Conservation (phyloP, 371 early-diverging fungal genomes). For the Rhizopus stolonifer region DNA sequence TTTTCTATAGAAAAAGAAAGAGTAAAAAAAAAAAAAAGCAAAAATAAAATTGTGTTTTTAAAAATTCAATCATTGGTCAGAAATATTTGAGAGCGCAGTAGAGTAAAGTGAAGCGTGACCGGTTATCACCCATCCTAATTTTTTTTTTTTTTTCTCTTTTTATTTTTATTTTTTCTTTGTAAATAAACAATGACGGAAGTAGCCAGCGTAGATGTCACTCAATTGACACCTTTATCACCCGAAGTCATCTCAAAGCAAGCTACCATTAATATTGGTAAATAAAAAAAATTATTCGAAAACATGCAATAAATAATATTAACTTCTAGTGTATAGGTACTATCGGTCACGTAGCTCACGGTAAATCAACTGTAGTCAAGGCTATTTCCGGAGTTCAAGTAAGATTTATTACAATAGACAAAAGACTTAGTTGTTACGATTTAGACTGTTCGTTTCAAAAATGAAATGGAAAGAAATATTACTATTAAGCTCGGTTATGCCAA, state of each 20-base stretch:
- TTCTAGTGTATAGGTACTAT: conserved; percentile 83
- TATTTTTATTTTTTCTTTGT: not conserved
- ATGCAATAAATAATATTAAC: not conserved
- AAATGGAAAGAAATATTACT: conserved; percentile 99
- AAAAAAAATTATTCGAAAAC: too few relatives aligned
- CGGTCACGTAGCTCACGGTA: conserved; percentile 99
- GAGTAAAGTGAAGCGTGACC: not conserved
- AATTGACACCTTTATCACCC: conserved; percentile 77
- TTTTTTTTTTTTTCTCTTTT: too few relatives aligned
- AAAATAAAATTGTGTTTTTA: too few relatives aligned
- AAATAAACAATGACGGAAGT: conserved; percentile 30
- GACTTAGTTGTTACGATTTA: too few relatives aligned
- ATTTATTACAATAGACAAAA: too few relatives aligned
- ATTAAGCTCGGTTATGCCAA: conserved; percentile 99
- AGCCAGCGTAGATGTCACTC: conserved; percentile 44
- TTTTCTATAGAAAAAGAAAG: conserved; percentile 1
- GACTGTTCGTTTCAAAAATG: conserved; percentile 99
- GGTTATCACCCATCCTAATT: too few relatives aligned
- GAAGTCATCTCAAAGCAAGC: conserved; percentile 97
- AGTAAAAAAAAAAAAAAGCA: not conserved
- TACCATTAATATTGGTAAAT: conserved; percentile 97
- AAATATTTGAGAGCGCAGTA: not conserved
- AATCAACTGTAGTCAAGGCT: conserved; percentile 99
- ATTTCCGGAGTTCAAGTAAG: conserved; percentile 97
- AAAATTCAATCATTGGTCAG: not conserved